phyloP scores from a whole-genome alignment of 129 eudicot species.

The Arctium lappa region DNA sequence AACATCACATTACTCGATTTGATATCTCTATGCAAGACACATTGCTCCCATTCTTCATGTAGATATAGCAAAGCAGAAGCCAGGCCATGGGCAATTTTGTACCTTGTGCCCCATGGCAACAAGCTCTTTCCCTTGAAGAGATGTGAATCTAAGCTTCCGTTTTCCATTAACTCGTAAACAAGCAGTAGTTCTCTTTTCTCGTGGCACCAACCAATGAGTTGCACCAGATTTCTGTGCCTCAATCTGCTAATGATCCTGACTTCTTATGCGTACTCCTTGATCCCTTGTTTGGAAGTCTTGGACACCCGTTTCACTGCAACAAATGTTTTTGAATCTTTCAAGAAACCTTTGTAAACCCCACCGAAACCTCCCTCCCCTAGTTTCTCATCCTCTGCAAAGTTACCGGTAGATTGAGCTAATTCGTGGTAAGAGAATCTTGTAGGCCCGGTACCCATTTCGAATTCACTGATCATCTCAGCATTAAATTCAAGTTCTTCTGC shows the following conservation, averaged over 20 bases:
- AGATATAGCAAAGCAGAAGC: conserved; percentile 42
- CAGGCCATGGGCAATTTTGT: conserved; percentile 38
- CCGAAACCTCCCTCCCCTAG: conserved; percentile 40
- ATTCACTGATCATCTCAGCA: background rate
- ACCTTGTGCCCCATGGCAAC: conserved; percentile 20
- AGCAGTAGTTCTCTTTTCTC: conserved; percentile 28
- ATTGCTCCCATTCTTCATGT: conserved; percentile 45
- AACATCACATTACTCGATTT: conserved; percentile 31
- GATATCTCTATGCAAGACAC: conserved; percentile 25
- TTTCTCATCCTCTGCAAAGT: conserved; percentile 23
- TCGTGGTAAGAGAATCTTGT: conserved; percentile 28
- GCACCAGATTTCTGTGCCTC: conserved; percentile 34
- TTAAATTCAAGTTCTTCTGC: background rate
- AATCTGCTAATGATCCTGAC: conserved; percentile 34
- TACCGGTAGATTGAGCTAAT: conserved; percentile 19
- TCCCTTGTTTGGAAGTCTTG: background rate
- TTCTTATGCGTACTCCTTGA: conserved; percentile 10
- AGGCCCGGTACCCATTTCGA: conserved; percentile 33
- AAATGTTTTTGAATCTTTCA: background rate
- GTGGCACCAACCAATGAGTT: conserved; percentile 49
- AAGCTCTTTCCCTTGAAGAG: conserved; percentile 25
- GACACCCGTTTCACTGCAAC: background rate
- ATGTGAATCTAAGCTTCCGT: conserved; percentile 36
- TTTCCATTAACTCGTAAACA: conserved; percentile 21
- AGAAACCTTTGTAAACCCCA: background rate